phyloP scores from a whole-genome alignment of 352 stramenopile species.

The Phytophthora syringae region DNA sequence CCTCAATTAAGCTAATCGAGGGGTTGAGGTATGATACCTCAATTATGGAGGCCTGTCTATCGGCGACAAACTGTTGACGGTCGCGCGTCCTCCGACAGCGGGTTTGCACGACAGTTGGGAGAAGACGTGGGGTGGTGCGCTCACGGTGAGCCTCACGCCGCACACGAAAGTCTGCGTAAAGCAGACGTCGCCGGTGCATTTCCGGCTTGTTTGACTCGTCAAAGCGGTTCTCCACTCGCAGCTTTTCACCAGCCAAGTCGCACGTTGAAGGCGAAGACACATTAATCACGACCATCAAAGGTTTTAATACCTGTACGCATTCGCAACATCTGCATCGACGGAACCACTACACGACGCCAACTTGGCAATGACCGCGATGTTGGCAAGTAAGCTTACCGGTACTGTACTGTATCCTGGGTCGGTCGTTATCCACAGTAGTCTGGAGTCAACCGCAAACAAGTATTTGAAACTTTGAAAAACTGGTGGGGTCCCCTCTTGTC shows the following conservation, averaged over 20 bases:
- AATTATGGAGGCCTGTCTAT: no score
- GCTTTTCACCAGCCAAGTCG: background rate
- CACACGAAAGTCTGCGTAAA: conserved; percentile 14
- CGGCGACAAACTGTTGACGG: no score
- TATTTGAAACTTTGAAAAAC: no score
- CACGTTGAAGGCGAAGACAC: conserved; percentile 13
- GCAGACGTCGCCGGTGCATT: conserved; percentile 9
- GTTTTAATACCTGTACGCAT: background rate
- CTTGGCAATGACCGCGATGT: no score
- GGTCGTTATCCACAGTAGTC: no score
- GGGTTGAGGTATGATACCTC: no score
- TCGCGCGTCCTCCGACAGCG: conserved; percentile 2
- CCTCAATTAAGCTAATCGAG: no score
- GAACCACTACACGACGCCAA: no score
- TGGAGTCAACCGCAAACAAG: no score
- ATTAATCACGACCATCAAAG: conserved; percentile 32
- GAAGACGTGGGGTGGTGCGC: conserved; percentile 20
- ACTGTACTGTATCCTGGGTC: no score
- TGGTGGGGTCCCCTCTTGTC: no score
- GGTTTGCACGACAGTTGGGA: conserved; percentile 18
- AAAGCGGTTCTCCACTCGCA: conserved; percentile 6
- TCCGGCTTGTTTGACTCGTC: conserved; percentile 18
- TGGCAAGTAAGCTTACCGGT: no score
- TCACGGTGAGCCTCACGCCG: background rate
- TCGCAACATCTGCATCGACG: conserved; percentile 23